Evolutionary conservation across 371 early-diverging fungal genomes (phyloP).

Genomic region (Mortierella sp.): DNA sequence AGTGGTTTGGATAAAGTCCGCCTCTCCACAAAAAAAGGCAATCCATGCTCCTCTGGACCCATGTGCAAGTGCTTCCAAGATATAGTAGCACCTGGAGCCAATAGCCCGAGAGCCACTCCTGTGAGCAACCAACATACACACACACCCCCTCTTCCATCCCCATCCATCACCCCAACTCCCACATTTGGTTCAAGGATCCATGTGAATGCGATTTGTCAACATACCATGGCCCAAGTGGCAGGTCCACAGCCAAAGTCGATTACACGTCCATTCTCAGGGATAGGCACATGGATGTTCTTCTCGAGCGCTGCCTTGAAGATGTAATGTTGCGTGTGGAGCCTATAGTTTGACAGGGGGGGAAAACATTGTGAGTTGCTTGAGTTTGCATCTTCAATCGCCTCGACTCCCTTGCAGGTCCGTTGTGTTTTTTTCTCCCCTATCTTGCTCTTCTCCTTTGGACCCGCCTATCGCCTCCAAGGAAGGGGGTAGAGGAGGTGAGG

Average conservation of each 20-base stretch:
- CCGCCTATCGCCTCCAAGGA: no score
- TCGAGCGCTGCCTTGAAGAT: conserved; percentile 43
- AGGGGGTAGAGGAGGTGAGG: no score
- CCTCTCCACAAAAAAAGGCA: neutral
- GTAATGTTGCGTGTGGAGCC: conserved; percentile 46
- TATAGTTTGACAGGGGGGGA: conserved; percentile 7
- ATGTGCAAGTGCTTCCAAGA: neutral
- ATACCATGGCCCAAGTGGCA: conserved; percentile 52
- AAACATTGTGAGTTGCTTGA: no score
- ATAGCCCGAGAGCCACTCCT: no score
- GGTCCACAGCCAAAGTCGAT: conserved; percentile 50
- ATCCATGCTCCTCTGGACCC: neutral
- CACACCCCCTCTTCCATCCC: neutral
- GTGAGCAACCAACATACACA: neutral
- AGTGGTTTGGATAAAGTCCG: no score
- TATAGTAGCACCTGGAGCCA: no score
- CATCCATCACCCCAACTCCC: neutral
- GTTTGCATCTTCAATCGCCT: neutral
- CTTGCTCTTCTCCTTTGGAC: no score
- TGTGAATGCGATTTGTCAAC: conserved; percentile 2
- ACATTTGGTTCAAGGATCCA: neutral
- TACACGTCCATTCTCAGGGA: conserved; percentile 44
- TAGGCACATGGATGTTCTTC: conserved; percentile 44
- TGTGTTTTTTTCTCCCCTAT: no score
- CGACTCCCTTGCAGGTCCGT: no score